A percentile compares a stretch with the other conserved stretches of the same genome.
Conservation (phyloP, 371 early-diverging fungal genomes). For the Entomophthora muscae region DNA sequence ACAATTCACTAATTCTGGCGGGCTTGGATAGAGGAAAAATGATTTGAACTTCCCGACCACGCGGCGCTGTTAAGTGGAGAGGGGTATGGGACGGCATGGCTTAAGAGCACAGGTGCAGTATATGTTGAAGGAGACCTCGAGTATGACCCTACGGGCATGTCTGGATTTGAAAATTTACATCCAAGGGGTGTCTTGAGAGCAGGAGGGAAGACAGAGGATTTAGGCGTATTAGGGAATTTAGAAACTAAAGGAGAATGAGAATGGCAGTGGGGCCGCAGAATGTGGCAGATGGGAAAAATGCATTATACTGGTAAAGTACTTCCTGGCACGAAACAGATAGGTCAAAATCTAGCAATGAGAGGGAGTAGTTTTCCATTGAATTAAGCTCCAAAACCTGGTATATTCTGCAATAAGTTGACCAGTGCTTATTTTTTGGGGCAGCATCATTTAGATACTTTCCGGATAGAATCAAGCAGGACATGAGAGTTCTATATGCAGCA, state of each 20-base stretch:
- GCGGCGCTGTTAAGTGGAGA: not conserved
- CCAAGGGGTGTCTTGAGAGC: not conserved
- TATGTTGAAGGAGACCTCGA: not conserved
- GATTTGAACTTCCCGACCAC: not conserved
- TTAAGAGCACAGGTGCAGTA: not conserved
- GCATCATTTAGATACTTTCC: slow-evolving; percentile 55
- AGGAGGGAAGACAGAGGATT: slow-evolving; percentile 1
- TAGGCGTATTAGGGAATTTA: not conserved
- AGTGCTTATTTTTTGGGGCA: slow-evolving; percentile 56
- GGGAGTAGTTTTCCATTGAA: not conserved
- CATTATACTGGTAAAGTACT: not conserved
- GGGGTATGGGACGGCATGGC: not conserved
- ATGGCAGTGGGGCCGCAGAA: not conserved
- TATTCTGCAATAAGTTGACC: slow-evolving; percentile 36
- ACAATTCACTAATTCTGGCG: not conserved
- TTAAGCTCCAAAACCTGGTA: not conserved
- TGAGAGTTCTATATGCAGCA: slow-evolving; percentile 54
- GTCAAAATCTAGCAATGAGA: not conserved
- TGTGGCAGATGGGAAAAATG: not conserved
- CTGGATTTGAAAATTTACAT: not conserved
- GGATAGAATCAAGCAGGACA: slow-evolving; percentile 52
- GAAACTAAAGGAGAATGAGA: slow-evolving; percentile 28
- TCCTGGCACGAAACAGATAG: not conserved
- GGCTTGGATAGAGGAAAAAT: not conserved
- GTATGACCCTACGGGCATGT: not conserved